Conservation (phyloP, 2,329 filamentous ascomycete genomes). For the Rutstroemia sp. region DNA sequence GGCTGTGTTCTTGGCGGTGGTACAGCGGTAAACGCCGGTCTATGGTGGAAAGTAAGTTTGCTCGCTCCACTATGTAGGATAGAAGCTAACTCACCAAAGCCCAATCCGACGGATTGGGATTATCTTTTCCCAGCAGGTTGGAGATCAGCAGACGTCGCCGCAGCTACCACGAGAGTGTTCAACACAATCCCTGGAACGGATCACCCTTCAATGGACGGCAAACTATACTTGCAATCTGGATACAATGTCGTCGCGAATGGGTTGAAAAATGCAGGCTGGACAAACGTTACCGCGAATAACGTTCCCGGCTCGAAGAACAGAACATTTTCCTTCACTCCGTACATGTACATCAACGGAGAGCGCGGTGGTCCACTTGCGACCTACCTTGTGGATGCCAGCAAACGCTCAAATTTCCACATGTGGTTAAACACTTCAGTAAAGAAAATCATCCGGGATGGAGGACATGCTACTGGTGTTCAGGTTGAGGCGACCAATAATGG, state of each 20-base stretch:
- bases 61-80: neutral
- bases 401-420: constrained; percentile 57
- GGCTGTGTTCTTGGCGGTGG: constrained; percentile 61
- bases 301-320: constrained; percentile 55
- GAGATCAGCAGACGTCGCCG: constrained; percentile 55
- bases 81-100: constrained; percentile 29
- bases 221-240: constrained; percentile 59
- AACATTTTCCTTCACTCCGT: constrained; percentile 56
- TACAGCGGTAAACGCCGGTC: constrained; percentile 50
- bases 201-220: constrained; percentile 56
- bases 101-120: constrained; percentile 61
- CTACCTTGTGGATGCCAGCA: constrained; percentile 56
- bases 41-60: constrained; percentile 53
- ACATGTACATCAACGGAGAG: constrained; percentile 60
- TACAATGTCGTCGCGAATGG: constrained; percentile 56
- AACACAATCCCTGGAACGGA: constrained; percentile 63
- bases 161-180: constrained; percentile 56
- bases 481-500: constrained; percentile 47
- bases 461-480: constrained; percentile 59
- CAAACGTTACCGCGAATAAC: constrained; percentile 50
- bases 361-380: constrained; percentile 64
- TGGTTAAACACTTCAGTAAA: constrained; percentile 60
- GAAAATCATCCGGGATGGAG: constrained; percentile 55
- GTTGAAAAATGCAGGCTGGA: constrained; percentile 54
- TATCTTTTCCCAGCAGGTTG: constrained; percentile 65